Base-by-base conservation (phyloP, 805 yeast species). In the Brettanomyces sp. region DNA sequence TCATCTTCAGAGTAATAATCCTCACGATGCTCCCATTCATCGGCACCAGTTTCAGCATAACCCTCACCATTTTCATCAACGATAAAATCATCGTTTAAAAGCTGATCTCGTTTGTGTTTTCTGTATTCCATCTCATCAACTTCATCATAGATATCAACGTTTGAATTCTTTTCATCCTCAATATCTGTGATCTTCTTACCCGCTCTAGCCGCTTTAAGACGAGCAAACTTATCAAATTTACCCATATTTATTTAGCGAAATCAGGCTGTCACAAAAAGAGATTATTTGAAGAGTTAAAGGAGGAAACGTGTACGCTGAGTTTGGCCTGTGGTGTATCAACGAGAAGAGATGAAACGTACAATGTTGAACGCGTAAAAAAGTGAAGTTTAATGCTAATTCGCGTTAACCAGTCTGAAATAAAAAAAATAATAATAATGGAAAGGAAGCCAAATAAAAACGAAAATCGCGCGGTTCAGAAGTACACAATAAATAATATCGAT, bases 51-150 rank as follows among this genome's bases (percentile, higher is more conserved):
- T 56, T 93, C 98, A 1, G 88, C 90, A 58, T 91, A 91, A 0
- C 97, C 98, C 52, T 82, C 84, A 30, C 96, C 96, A 53, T 85
- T 80, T 61, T 91, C 98, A 60, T 89, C 96, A 2, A 88, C 95
- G 35, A 91, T 93, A 60, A 91, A 91, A 62, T 91, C 96, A 57
- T 91, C 96, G 50, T 85, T 82, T 63, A 88, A 72, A 42, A 93
- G 70, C 48, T 89, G 86, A 48, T 84, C 79, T 55, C 95, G 77
- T 60, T 85, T 86, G 59, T 79, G 85, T 54, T 76, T 76, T 53
- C 91, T 72, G 64, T 79, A 91, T 35, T 82, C 79, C 30, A 74
- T 80, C 56, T 89, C 96, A 58, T 85, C 95, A 4, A 89, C 82
- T 57, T 87, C 90, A 56, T 91, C 97, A 60, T 90, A 93, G 49